Conservation (phyloP, 345 rosid genomes). For the Hibiscus trionum region DNA sequence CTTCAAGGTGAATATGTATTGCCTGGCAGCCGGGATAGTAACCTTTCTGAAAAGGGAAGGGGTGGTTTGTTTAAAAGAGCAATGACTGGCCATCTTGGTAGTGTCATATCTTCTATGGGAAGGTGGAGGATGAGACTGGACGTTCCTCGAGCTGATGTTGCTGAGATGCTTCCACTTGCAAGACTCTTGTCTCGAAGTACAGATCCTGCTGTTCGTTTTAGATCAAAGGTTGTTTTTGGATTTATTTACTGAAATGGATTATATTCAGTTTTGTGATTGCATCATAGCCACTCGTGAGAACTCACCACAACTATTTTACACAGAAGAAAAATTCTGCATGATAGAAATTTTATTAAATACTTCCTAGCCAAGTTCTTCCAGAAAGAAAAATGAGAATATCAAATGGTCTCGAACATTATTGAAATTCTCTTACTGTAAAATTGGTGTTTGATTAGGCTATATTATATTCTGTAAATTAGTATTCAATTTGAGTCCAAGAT, state of each 20-base stretch:
- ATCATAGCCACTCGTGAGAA: not conserved
- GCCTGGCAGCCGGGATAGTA: conserved; percentile 89
- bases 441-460: not conserved
- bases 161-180: conserved; percentile 99
- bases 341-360: not conserved
- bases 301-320: not conserved
- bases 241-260: conserved; percentile 13
- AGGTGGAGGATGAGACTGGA: conserved; percentile 99
- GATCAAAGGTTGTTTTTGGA: conserved; percentile 69
- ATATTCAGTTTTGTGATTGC: not conserved
- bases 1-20: conserved; percentile 99
- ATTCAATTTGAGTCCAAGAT: not conserved
- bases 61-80: conserved; percentile 82
- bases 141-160: conserved; percentile 95
- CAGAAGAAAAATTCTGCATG: not conserved
- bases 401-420: not conserved
- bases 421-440: not conserved
- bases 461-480: not conserved
- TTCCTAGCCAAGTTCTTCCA: not conserved
- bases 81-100: conserved; percentile 87
- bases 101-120: conserved; percentile 97
- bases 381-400: not conserved
- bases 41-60: conserved; percentile 55
- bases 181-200: conserved; percentile 93
- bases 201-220: conserved; percentile 93